Evolutionary conservation across 2,329 filamentous ascomycete species (phyloP).

Genomic region (Sporothrix inflata): DNA sequence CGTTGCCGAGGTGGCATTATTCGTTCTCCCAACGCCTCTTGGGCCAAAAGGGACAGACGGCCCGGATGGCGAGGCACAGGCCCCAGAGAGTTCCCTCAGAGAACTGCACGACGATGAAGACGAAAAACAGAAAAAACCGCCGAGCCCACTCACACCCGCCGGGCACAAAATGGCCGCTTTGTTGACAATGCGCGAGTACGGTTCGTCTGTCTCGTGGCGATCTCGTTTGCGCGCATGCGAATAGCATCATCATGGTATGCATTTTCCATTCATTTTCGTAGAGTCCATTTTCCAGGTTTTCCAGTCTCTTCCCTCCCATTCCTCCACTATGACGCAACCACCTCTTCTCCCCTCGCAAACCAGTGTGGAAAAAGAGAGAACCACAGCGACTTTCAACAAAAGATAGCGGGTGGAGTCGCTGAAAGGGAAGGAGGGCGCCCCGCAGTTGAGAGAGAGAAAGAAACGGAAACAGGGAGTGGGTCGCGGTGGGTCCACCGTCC

Average conservation of each 20-base stretch:
- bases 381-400: neutral
- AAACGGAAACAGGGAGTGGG: neutral
- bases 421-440: slow-evolving; percentile 3
- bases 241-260: neutral
- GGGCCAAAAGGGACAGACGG: slow-evolving; percentile 7
- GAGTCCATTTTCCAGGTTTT: neutral
- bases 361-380: neutral
- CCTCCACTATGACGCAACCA: slow-evolving; percentile 12
- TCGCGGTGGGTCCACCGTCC: neutral
- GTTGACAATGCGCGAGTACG: neutral
- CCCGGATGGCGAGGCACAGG: slow-evolving; percentile 19
- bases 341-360: neutral
- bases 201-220: neutral
- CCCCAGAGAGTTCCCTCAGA: too few relatives aligned
- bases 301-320: neutral
- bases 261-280: neutral
- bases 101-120: neutral
- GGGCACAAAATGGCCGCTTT: neutral
- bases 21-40: neutral
- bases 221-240: neutral
- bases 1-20: neutral
- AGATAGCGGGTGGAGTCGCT: slow-evolving; percentile 18
- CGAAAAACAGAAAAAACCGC: neutral
- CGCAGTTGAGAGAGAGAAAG: too few relatives aligned
- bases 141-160: slow-evolving; percentile 18